A percentile compares a stretch with the other conserved stretches of the same genome.
Conservation (phyloP, 306 rosid genomes). For the Datisca glomerata region DNA sequence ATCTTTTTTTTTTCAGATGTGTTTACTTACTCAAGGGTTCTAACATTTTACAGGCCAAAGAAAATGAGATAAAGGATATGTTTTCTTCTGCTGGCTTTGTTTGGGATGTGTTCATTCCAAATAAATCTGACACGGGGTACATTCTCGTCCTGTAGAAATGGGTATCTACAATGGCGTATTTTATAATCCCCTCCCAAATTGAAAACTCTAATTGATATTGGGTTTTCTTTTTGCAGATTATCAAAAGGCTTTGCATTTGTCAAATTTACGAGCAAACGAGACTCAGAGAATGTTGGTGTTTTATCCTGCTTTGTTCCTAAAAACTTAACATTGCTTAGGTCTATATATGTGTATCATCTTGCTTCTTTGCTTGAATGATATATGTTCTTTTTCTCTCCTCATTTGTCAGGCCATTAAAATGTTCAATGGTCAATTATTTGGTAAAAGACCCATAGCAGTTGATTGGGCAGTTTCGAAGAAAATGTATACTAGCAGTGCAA, state of each 20-base stretch:
- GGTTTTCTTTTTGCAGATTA: conserved; percentile 42
- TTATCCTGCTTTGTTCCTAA: conserved; percentile 10
- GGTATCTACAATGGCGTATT: too few species aligned
- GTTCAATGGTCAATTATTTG: conserved; percentile 63
- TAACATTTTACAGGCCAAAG: conserved; percentile 51
- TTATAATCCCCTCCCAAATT: not conserved
- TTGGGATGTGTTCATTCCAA: conserved; percentile 83
- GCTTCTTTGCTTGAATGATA: conserved; percentile 4
- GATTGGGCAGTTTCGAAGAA: conserved; percentile 94
- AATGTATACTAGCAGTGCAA: conserved; percentile 39
- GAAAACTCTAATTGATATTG: not conserved
- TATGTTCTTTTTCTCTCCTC: not conserved
- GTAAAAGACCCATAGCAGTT: conserved; percentile 79
- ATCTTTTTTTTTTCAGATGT: conserved; percentile 10
- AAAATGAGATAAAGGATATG: conserved; percentile 40
- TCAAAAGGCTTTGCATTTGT: conserved; percentile 93
- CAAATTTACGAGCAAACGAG: conserved; percentile 78
- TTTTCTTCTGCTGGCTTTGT: conserved; percentile 76
- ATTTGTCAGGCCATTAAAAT: conserved; percentile 55
- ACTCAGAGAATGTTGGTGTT: conserved; percentile 67
- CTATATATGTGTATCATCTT: conserved; percentile 11
- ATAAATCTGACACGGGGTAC: conserved; percentile 65
- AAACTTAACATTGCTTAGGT: not conserved
- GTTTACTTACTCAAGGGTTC: conserved; percentile 20
- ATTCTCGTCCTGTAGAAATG: not conserved